Evolutionary conservation across 805 yeast species (phyloP).

Genomic region (Zygosaccharomyces siamensis): DNA sequence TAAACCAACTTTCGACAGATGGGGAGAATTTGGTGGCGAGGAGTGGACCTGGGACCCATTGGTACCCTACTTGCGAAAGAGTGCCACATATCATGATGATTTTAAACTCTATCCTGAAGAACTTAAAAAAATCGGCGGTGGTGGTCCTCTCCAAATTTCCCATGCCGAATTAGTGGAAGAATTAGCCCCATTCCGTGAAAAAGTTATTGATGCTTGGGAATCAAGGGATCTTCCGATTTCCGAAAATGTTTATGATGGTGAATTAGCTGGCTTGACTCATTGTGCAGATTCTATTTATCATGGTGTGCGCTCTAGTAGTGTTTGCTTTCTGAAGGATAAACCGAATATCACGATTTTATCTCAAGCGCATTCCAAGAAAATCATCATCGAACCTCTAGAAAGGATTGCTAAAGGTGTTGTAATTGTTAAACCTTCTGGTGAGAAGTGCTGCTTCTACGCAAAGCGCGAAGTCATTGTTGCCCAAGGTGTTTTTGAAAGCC

Average conservation of each 20-base stretch:
- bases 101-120: slow-evolving; percentile 17
- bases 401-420: slow-evolving; percentile 24
- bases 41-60: slow-evolving; percentile 32
- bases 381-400: slow-evolving; percentile 21
- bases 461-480: slow-evolving; percentile 28
- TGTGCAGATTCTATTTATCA: slow-evolving; percentile 25
- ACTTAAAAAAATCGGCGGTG: slow-evolving; percentile 21
- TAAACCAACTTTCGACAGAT: slow-evolving; percentile 29
- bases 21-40: slow-evolving; percentile 30
- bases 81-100: slow-evolving; percentile 26
- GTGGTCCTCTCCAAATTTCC: slow-evolving; percentile 26
- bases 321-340: slow-evolving; percentile 14
- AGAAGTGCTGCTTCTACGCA: slow-evolving; percentile 24
- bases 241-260: slow-evolving; percentile 26
- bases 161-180: slow-evolving; percentile 23
- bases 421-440: slow-evolving; percentile 25
- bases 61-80: slow-evolving; percentile 26
- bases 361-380: slow-evolving; percentile 26
- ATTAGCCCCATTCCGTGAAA: slow-evolving; percentile 19
- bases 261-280: slow-evolving; percentile 20
- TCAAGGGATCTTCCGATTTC: slow-evolving; percentile 19
- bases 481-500: slow-evolving; percentile 34
- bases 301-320: slow-evolving; percentile 25
- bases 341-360: slow-evolving; percentile 30
- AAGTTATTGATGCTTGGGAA: slow-evolving; percentile 12